These are phyloP conservation scores for Taxillus chinensis DNA, from an alignment of 164 flowering plant genomes.

Conservation along the genomic window DNA sequence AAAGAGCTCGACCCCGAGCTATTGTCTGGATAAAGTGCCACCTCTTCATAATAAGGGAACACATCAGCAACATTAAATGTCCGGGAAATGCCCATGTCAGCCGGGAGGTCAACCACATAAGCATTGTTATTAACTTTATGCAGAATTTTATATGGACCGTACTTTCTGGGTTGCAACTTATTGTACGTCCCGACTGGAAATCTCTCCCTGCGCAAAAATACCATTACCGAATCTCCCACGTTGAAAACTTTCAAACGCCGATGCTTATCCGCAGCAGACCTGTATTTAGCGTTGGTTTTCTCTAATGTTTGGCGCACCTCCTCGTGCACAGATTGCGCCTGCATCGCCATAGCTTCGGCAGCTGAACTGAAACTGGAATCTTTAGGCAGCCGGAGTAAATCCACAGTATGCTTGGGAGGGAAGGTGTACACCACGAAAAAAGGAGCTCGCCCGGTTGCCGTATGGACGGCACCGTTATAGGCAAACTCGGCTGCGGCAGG, in stretches of 20 bases:
- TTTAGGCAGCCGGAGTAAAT: slow-evolving; percentile 1
- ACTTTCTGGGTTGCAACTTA: too few relatives aligned
- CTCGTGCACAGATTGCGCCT: background rate
- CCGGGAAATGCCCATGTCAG: too few relatives aligned
- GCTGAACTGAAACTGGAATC: background rate
- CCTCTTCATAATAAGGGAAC: too few relatives aligned
- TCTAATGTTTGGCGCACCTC: background rate
- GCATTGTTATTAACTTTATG: too few relatives aligned
- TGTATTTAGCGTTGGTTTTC: background rate
- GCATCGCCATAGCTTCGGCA: background rate
- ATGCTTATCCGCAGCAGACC: slow-evolving; percentile 3
- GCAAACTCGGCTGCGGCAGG: slow-evolving; percentile 2
- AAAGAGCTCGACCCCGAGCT: too few relatives aligned
- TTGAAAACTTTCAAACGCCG: background rate
- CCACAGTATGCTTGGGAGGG: background rate
- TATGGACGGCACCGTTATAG: background rate
- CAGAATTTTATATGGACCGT: too few relatives aligned
- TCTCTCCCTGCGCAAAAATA: background rate
- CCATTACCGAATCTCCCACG: slow-evolving; percentile 16
- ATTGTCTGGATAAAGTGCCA: too few relatives aligned
- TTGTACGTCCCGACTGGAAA: too few relatives aligned
- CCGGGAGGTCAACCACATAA: too few relatives aligned
- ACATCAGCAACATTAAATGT: too few relatives aligned
- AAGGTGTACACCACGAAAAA: background rate
- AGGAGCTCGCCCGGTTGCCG: background rate